A percentile compares a stretch with the other conserved stretches of the same genome.
Conservation (phyloP, 805 yeast genomes). For the Torulaspora delbrueckii region DNA sequence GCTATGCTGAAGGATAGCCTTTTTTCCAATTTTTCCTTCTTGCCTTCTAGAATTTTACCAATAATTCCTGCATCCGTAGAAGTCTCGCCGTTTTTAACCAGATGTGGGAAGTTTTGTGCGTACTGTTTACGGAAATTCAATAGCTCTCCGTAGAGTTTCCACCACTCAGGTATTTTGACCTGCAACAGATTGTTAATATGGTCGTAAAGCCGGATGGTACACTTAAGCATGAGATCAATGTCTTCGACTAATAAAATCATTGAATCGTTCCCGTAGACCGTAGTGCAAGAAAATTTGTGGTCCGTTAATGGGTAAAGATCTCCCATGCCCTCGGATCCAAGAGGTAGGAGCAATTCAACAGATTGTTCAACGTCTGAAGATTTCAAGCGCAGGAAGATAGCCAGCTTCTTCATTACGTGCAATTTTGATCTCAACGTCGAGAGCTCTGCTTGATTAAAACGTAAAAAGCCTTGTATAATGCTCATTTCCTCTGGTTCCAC, state of each 20-base stretch:
- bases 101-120: constrained; percentile 28
- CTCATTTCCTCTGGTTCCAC: constrained; percentile 30
- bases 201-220: constrained; percentile 25
- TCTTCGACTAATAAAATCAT: constrained; percentile 10
- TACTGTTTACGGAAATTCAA: constrained; percentile 35
- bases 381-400: constrained; percentile 21
- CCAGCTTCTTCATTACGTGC: constrained; percentile 19
- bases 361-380: constrained; percentile 18
- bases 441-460: constrained; percentile 24
- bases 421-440: constrained; percentile 10
- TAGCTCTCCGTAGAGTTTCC: constrained; percentile 42
- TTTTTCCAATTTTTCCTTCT: constrained; percentile 45
- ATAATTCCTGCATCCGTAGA: constrained; percentile 21
- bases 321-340: constrained; percentile 2
- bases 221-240: constrained; percentile 17
- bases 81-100: constrained; percentile 13
- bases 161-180: constrained; percentile 41
- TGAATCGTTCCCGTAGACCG: constrained; percentile 7
- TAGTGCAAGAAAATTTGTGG: neutral
- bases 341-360: constrained; percentile 2
- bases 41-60: constrained; percentile 46
- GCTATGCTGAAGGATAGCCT: constrained; percentile 39
- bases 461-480: constrained; percentile 25
- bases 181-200: constrained; percentile 34
- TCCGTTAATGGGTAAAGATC: neutral